These are phyloP conservation scores for Karstenula rhodostoma DNA, from an alignment of 2,329 filamentous ascomycete genomes.

Conservation along the genomic window DNA sequence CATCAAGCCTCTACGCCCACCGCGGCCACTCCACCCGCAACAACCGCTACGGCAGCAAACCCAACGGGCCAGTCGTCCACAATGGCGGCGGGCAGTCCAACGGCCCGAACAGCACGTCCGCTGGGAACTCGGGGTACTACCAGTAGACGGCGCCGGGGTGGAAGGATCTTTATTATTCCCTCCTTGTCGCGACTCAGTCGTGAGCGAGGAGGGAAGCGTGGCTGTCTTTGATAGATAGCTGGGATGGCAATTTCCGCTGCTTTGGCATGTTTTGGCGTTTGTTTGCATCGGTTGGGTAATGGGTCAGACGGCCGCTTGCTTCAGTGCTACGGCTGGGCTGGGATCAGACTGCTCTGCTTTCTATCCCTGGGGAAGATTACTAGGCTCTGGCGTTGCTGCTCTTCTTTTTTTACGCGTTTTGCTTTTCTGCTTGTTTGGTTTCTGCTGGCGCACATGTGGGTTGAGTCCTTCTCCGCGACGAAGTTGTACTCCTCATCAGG, in stretches of 20 bases:
- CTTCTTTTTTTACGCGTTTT: too few species aligned
- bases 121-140: constrained; percentile 41
- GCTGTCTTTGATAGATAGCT: constrained; percentile 4
- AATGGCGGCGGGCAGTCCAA: constrained; percentile 40
- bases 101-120: constrained; percentile 39
- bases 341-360: constrained; percentile 8
- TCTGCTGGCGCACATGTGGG: too few species aligned
- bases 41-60: constrained; percentile 39
- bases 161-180: not conserved
- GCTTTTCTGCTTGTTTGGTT: too few species aligned
- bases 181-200: not conserved
- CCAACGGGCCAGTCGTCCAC: constrained; percentile 27
- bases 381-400: too few species aligned
- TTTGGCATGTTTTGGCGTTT: constrained; percentile 10
- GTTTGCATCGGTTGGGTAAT: not conserved
- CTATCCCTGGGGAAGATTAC: too few species aligned
- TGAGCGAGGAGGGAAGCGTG: constrained; percentile 9
- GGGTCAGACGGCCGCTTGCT: constrained; percentile 11
- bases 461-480: too few species aligned
- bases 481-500: too few species aligned
- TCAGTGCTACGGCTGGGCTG: constrained; percentile 12
- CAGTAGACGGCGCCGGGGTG: constrained; percentile 19
- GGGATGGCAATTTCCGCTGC: not conserved
- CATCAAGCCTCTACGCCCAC: constrained; percentile 37
- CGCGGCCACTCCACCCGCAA: constrained; percentile 32